phyloP scores from a whole-genome alignment of 768 basidiomycete species.

The Podaxis sp. region DNA sequence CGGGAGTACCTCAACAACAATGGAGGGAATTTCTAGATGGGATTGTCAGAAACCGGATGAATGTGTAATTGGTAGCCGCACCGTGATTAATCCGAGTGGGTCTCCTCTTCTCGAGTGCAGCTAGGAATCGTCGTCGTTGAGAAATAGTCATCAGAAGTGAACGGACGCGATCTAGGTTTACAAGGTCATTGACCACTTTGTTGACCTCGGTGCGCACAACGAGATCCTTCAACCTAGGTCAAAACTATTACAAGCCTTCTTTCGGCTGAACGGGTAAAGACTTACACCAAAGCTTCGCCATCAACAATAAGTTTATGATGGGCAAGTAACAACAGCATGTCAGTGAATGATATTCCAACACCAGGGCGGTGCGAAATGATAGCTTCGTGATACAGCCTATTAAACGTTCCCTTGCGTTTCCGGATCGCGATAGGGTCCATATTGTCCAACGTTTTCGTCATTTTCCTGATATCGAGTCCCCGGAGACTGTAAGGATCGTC shows the following conservation, averaged over 20 bases:
- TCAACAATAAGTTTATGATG: slow-evolving; percentile 94
- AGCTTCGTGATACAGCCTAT: slow-evolving; percentile 86
- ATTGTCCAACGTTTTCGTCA: slow-evolving; percentile 55
- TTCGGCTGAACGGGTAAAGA: slow-evolving; percentile 17
- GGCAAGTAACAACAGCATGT: slow-evolving; percentile 83
- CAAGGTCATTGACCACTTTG: slow-evolving; percentile 77
- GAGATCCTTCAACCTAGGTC: slow-evolving; percentile 73
- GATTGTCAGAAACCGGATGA: neutral
- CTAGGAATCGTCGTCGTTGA: slow-evolving; percentile 67
- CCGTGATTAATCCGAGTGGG: slow-evolving; percentile 41
- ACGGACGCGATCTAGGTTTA: slow-evolving; percentile 82
- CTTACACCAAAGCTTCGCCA: slow-evolving; percentile 84
- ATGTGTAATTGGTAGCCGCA: slow-evolving; percentile 21
- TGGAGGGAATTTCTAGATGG: slow-evolving; percentile 62
- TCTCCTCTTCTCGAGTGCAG: slow-evolving; percentile 39
- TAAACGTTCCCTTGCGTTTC: slow-evolving; percentile 68
- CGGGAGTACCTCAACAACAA: slow-evolving; percentile 62
- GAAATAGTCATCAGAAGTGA: slow-evolving; percentile 79
- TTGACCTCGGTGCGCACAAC: slow-evolving; percentile 74
- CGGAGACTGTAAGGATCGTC: slow-evolving; percentile 18
- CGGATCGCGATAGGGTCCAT: slow-evolving; percentile 69
- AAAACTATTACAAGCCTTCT: neutral
- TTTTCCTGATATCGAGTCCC: slow-evolving; percentile 63
- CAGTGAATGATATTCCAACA: slow-evolving; percentile 86
- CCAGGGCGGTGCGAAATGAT: slow-evolving; percentile 66